Base-by-base conservation (phyloP, 257 asterid genomes). In the Jacaranda mimosifolia region DNA sequence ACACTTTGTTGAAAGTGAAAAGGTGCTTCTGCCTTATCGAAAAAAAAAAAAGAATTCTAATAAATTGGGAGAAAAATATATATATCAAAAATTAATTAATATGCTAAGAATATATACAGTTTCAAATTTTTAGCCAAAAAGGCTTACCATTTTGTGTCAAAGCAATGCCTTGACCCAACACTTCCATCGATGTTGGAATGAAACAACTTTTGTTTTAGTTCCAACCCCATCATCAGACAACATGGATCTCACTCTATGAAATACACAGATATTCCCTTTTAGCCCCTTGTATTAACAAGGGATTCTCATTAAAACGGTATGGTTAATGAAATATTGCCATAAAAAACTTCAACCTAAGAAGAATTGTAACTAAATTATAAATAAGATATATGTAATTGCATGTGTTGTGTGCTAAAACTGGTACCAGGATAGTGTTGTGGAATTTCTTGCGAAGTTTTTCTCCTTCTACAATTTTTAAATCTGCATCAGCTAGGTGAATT, bases 221-320 rank as follows among this genome's bases (percentile, higher is more conserved):
- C 85, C 85, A 83, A 77, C 88, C 66, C 83, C 88, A 73, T 96
- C 98, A 78, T 94, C 99, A 59, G 91, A 87, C 79, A 91, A 84
- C 57, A 92, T 58, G 55, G 98, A 98, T 38, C 99, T 85, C 74
- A 96, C 99, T 81, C 99, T 82, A 85, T 98, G 94, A 65, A 96
- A 96, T 63, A 94, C 99, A 6, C 98, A 89, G 36, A 96, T 96
- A 64, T 96, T 96, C 59, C 99, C 99, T 80, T 96, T 96, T 73
- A 96, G 60, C 80, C 94, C 99, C 99, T 98, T 96, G 86, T 11
- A 70, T 58, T 15, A 70, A 76, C 66, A 84, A 58, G 69, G 45
- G 38, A 63, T 21, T 49, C n/a, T 17, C 48, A 64, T 36, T 40
- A 11, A 72, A 60, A 73, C 7, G 68, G 15, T 42, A 58, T 13